Evolutionary conservation across 768 basidiomycete genomes (phyloP).

Genomic region (Dacryopinax spathularia): DNA sequence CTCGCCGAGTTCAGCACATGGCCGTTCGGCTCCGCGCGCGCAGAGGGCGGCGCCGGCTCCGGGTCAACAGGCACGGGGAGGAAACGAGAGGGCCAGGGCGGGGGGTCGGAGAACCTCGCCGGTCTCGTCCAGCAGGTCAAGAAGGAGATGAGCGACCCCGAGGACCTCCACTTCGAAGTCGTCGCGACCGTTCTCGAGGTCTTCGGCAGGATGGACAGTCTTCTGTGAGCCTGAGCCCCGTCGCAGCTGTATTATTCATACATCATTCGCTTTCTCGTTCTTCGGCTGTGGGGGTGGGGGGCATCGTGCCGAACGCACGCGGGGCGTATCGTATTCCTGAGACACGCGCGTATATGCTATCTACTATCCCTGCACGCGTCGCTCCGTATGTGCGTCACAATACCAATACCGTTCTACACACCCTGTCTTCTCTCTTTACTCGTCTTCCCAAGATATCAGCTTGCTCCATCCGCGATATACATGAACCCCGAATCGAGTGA

Average conservation of each 20-base stretch:
- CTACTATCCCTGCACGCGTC: too few species aligned
- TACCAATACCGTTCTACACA: background rate
- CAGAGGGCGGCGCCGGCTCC: conserved; percentile 14
- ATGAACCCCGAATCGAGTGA: too few species aligned
- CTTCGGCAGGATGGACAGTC: conserved; percentile 77
- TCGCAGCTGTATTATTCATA: too few species aligned
- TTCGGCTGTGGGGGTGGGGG: too few species aligned
- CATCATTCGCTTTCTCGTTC: background rate
- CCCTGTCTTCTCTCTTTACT: too few species aligned
- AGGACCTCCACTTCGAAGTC: conserved; percentile 80
- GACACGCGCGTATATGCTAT: background rate
- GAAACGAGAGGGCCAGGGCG: conserved; percentile 27
- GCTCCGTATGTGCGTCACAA: background rate
- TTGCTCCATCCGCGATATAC: too few species aligned
- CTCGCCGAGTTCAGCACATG: conserved; percentile 79
- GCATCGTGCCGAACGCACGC: too few species aligned
- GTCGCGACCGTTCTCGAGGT: conserved; percentile 88
- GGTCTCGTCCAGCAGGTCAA: conserved; percentile 61
- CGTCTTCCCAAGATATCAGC: too few species aligned
- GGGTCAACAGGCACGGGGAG: too few species aligned
- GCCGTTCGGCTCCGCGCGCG: conserved; percentile 48
- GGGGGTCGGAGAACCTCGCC: conserved; percentile 48
- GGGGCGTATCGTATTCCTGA: too few species aligned
- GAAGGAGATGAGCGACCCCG: conserved; percentile 55
- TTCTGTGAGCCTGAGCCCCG: conserved; percentile 53